A percentile compares a stretch with the other conserved stretches of the same genome.
Conservation (phyloP, 495 filamentous ascomycete species). For the Delitschia confertaspora region DNA sequence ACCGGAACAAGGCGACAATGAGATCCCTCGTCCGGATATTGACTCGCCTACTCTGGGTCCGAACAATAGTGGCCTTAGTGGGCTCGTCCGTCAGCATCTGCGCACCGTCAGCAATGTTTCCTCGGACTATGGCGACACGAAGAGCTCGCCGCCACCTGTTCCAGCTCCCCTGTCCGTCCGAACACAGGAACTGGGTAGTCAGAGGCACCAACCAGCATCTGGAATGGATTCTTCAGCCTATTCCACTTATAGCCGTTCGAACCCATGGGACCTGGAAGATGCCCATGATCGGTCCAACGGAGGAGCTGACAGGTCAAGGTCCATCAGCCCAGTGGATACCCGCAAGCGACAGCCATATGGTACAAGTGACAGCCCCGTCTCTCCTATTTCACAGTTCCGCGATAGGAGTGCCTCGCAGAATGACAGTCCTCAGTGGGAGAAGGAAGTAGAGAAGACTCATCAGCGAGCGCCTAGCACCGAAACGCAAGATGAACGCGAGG, state of each 20-base stretch:
- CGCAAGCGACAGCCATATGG: conserved; percentile 16
- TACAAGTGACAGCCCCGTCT: conserved; percentile 18
- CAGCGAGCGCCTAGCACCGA: conserved; percentile 49
- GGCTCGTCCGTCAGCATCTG: conserved; percentile 78
- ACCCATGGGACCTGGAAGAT: conserved; percentile 48
- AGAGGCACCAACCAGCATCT: conserved; percentile 21
- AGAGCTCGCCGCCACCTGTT: conserved; percentile 10
- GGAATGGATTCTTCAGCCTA: conserved; percentile 32
- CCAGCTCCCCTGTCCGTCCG: conserved; percentile 14
- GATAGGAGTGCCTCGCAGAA: conserved; percentile 5
- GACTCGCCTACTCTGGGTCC: conserved; percentile 82
- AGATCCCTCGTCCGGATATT: conserved; percentile 11
- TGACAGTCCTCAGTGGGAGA: conserved; percentile 31
- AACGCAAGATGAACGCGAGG: conserved; percentile 59
- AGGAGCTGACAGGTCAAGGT: conserved; percentile 30
- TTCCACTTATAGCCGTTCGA: conserved; percentile 38
- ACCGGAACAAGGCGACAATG: neutral
- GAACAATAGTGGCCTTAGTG: conserved; percentile 57
- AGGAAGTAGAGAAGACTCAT: conserved; percentile 39
- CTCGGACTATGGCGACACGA: conserved; percentile 55
- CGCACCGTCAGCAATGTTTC: conserved; percentile 73
- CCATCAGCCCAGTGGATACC: conserved; percentile 24
- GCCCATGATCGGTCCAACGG: conserved; percentile 40
- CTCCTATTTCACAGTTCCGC: conserved; percentile 8
- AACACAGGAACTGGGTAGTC: conserved; percentile 16